Conservation (phyloP, 768 basidiomycete species). For the Rhodotorula graminis region DNA sequence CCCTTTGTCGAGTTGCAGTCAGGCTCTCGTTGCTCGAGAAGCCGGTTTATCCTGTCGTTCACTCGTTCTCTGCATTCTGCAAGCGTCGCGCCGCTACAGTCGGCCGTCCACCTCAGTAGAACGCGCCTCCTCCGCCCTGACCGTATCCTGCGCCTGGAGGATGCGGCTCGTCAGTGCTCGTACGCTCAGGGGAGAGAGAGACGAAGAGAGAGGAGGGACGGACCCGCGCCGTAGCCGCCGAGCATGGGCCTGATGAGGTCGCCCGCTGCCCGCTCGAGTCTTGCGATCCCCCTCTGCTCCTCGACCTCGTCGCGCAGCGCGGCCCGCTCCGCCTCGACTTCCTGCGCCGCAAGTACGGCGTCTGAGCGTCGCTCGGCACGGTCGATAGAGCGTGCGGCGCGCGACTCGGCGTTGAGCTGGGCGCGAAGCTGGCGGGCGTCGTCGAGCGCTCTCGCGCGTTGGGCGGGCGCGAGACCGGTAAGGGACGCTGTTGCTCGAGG, state of each 20-base stretch:
- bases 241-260: not conserved
- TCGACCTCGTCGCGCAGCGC: conserved; percentile 10
- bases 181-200: too few relatives aligned
- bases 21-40: too few relatives aligned
- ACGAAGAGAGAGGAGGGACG: not conserved
- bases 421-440: conserved; percentile 21
- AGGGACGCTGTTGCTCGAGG: conserved; percentile 13
- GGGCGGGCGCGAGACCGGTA: conserved; percentile 3
- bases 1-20: too few relatives aligned
- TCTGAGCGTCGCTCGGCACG: conserved; percentile 1
- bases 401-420: conserved; percentile 1
- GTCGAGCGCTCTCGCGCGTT: conserved; percentile 12
- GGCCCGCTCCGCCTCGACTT: not conserved
- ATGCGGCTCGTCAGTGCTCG: conserved; percentile 54
- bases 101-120: not conserved
- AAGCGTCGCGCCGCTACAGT: too few relatives aligned
- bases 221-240: conserved; percentile 52
- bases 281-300: not conserved
- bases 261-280: conserved; percentile 3
- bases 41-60: too few relatives aligned
- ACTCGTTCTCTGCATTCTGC: too few relatives aligned
- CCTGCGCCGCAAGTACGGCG: not conserved
- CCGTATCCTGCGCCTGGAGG: not conserved
- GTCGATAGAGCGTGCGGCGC: conserved; percentile 2
- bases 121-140: not conserved